Evolutionary conservation across 371 early-diverging fungal species (phyloP), one percentile per base, ranked within the genome.

Genomic region (Rhizomucor miehei): DNA sequence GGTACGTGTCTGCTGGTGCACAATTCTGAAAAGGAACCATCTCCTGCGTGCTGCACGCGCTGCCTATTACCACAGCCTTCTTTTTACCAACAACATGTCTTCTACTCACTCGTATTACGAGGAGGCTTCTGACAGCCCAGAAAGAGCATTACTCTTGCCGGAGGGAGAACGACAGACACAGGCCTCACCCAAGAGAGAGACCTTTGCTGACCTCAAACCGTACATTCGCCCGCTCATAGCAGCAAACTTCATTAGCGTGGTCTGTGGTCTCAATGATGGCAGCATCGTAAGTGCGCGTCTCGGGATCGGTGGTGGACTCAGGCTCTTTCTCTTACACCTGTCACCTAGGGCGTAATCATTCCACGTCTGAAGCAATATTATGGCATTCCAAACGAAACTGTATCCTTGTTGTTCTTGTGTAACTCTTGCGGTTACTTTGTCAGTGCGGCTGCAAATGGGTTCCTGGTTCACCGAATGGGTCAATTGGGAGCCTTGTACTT

Each of bases 341-440:
- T 45, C 19, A 21, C 16, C n/a, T 44, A 57, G 52, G 68, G 68
- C 43, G 59, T 61, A 10, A 63, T 70, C 24, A 55, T 70, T 34
- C 71, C 71, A 35, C 58, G 60, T 11, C 44, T 70, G 16, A 66
- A 66, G 49, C 46, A 56, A 13, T 58, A 61, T 36, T 70, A 70
- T 48, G 56, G 55, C 41, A 60, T 70, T 24, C 37, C 61, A 1
- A 55, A 63, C 34, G 47, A 60, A 40, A 59, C 58, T 8, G 67
- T 70, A 5, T 70, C 71, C 5, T 29, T 63, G 12, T 46, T 70
- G 4, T 66, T 70, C 52, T 50, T 70, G 47, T 63, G 52, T 57
- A 61, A 61, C 36, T 64, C 71, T 2, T 39, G 61, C 36, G 71
- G 71, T 8, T 70, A 64, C 36, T 51, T 70, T 34, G n/a, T 59